phyloP scores from a whole-genome alignment of 2,329 filamentous ascomycete genomes.

The Pezicula rhizophila region DNA sequence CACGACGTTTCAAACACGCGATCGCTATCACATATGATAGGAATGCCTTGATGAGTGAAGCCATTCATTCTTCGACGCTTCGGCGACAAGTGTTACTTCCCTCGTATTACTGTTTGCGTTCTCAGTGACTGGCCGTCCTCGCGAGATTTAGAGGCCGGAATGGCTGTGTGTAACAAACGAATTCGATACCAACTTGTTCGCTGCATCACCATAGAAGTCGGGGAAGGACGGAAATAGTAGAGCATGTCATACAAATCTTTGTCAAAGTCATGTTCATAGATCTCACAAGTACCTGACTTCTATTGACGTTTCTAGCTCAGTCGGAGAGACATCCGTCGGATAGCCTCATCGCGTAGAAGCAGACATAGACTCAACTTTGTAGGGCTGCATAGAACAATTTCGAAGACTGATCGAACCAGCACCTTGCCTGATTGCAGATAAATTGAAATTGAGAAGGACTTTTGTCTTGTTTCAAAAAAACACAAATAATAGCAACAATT shows the following conservation, averaged over 20 bases:
- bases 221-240: slow-evolving; percentile 2
- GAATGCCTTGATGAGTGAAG: slow-evolving; percentile 5
- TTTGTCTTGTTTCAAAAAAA: neutral
- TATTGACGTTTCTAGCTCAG: slow-evolving; percentile 4
- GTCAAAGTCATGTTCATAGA: neutral
- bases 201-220: slow-evolving; percentile 8
- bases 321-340: slow-evolving; percentile 2
- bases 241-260: neutral
- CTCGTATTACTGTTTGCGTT: slow-evolving; percentile 15
- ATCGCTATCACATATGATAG: slow-evolving; percentile 10
- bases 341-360: slow-evolving; percentile 1
- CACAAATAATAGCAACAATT: neutral
- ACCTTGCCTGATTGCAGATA: slow-evolving; percentile 9
- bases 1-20: slow-evolving; percentile 8
- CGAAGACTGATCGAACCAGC: slow-evolving; percentile 6
- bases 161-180: slow-evolving; percentile 16
- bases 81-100: slow-evolving; percentile 1
- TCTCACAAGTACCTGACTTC: neutral
- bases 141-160: slow-evolving; percentile 8
- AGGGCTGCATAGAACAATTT: slow-evolving; percentile 16
- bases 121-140: slow-evolving; percentile 8
- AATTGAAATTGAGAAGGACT: neutral
- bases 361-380: slow-evolving; percentile 2
- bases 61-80: slow-evolving; percentile 3
- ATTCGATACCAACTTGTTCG: slow-evolving; percentile 14